These are phyloP conservation scores for Hypoxylon crocopeplum DNA, from an alignment of 495 filamentous ascomycete genomes.

Conservation along the genomic window DNA sequence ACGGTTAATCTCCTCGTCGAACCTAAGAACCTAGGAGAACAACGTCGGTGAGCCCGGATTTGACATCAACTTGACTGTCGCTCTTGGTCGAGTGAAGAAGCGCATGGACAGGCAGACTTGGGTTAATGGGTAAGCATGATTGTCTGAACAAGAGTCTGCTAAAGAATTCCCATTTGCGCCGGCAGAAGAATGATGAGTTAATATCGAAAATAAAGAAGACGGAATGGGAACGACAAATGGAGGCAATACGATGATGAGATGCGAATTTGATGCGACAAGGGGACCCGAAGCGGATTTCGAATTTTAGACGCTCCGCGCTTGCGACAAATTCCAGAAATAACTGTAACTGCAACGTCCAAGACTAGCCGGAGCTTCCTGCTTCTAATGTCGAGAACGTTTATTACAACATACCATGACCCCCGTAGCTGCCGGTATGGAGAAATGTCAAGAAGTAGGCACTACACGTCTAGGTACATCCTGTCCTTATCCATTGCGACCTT, in stretches of 20 bases:
- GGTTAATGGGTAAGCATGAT: not conserved
- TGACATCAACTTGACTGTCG: constrained; percentile 7
- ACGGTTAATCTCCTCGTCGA: constrained; percentile 9
- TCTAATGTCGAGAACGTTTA: constrained; percentile 10
- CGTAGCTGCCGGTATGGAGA: constrained; percentile 28
- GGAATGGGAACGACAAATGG: constrained; percentile 29
- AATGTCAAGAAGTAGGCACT: constrained; percentile 2
- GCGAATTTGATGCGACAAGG: constrained; percentile 32
- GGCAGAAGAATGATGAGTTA: not conserved
- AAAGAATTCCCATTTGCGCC: too few relatives aligned
- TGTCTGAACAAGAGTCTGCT: too few relatives aligned
- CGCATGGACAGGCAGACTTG: not conserved
- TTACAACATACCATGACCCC: constrained; percentile 19
- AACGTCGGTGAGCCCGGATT: constrained; percentile 11
- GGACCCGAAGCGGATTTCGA: constrained; percentile 9
- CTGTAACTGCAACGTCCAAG: too few relatives aligned
- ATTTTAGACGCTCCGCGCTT: not conserved
- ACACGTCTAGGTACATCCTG: too few relatives aligned
- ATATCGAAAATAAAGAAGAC: constrained; percentile 13
- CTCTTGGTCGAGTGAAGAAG: constrained; percentile 1
- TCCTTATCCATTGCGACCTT: constrained; percentile 1
- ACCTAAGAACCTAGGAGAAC: not conserved
- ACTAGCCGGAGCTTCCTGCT: constrained; percentile 1
- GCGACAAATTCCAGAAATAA: constrained; percentile 17
- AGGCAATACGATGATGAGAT: constrained; percentile 35